Evolutionary conservation across 441 rosid genomes (phyloP).

Genomic region (Brassica hybrid): DNA sequence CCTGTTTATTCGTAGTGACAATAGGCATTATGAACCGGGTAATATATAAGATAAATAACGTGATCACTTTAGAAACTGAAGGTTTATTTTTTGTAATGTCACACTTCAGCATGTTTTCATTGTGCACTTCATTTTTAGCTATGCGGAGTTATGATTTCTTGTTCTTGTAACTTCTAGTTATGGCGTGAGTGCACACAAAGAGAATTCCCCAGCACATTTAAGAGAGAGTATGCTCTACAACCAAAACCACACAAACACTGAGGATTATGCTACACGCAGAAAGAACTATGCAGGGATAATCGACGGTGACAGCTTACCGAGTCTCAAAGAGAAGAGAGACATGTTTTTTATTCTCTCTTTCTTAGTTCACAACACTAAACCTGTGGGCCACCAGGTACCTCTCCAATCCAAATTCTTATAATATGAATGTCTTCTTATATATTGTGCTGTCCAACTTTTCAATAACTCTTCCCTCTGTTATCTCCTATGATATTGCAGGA

Average conservation of each 20-base stretch:
- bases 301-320: constrained; percentile 74
- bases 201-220: constrained; percentile 50
- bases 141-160: constrained; percentile 44
- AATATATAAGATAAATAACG: no score
- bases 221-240: constrained; percentile 55
- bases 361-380: constrained; percentile 93
- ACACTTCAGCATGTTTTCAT: no score
- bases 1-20: background rate
- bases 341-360: constrained; percentile 89
- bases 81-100: no score
- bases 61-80: no score
- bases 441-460: background rate
- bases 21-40: constrained; percentile 1
- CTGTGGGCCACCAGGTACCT: constrained; percentile 98
- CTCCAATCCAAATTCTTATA: constrained; percentile 14
- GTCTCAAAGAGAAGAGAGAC: constrained; percentile 94
- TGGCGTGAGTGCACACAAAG: constrained; percentile 50
- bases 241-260: constrained; percentile 54
- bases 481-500: constrained; percentile 66
- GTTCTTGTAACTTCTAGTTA: constrained; percentile 34
- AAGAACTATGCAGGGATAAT: constrained; percentile 73
- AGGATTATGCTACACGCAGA: constrained; percentile 55
- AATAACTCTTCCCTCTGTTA: constrained; percentile 13
- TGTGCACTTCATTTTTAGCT: constrained; percentile 17
- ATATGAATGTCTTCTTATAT: constrained; percentile 14